Percentiles rank a stretch among this genome's conserved stretches.
Evolutionary conservation across 345 rosid genomes (phyloP).

Genomic region (Clarkia xantiana): DNA sequence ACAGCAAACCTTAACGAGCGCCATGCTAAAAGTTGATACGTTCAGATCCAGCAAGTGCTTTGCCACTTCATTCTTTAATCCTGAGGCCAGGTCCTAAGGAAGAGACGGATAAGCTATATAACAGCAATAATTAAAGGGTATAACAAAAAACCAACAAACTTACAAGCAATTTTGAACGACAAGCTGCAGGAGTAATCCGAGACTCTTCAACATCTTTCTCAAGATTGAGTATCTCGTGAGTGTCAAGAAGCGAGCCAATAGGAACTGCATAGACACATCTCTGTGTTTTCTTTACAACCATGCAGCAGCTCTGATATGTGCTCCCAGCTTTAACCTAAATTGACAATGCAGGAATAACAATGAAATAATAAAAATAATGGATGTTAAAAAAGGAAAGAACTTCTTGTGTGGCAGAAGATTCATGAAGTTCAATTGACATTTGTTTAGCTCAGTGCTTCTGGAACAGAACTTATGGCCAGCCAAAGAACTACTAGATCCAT

Average conservation of each 20-base stretch:
- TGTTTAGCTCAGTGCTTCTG: too few relatives aligned
- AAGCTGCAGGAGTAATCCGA: constrained; percentile 35
- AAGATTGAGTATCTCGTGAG: constrained; percentile 44
- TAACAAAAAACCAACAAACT: constrained; percentile 8
- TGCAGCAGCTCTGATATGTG: constrained; percentile 70
- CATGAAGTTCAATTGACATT: too few relatives aligned
- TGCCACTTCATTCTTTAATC: constrained; percentile 62
- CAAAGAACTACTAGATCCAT: not conserved
- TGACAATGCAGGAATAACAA: not conserved
- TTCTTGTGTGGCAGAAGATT: too few relatives aligned
- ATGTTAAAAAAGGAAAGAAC: not conserved
- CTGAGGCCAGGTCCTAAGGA: constrained; percentile 54
- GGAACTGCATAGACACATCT: constrained; percentile 91
- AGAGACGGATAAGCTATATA: constrained; percentile 6
- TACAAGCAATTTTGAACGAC: constrained; percentile 65
- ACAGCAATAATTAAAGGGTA: constrained; percentile 6
- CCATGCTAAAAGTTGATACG: constrained; percentile 74
- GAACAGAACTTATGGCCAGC: too few relatives aligned
- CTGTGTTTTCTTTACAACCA: constrained; percentile 64
- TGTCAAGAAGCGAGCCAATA: constrained; percentile 37
- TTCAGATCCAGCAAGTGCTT: constrained; percentile 48
- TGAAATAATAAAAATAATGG: not conserved
- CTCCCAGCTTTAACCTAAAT: constrained; percentile 72
- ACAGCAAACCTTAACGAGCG: constrained; percentile 85
- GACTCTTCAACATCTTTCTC: constrained; percentile 69